phyloP scores from a whole-genome alignment of 192 early-diverging fungal genomes.

The Fimicolochytrium jonesii region DNA sequence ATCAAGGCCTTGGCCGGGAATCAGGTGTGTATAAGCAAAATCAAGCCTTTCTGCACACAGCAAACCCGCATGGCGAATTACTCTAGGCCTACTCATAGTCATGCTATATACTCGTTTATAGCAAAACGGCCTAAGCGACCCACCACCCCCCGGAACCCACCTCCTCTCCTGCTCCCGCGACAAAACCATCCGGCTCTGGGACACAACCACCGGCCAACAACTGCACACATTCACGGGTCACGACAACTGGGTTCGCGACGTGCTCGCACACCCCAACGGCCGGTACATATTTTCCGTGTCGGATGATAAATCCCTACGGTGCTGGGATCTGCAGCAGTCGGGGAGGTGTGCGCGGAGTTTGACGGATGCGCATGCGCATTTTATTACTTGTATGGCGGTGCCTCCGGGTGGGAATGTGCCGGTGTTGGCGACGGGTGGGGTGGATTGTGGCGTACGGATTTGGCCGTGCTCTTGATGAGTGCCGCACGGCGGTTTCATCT shows the following conservation, averaged over 20 bases:
- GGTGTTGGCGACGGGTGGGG: constrained; percentile 80
- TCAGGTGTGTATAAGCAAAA: constrained; percentile 29
- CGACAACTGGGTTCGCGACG: constrained; percentile 56
- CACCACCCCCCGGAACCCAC: constrained; percentile 60
- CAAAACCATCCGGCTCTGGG: constrained; percentile 65
- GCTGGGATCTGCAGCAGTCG: constrained; percentile 78
- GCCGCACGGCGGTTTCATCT: too few relatives aligned
- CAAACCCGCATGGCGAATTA: too few relatives aligned
- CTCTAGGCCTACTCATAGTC: too few relatives aligned
- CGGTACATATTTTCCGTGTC: constrained; percentile 69
- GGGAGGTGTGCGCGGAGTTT: constrained; percentile 78
- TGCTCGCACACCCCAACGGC: constrained; percentile 79
- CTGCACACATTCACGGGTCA: constrained; percentile 19
- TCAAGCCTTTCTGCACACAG: too few relatives aligned
- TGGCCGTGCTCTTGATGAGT: too few relatives aligned
- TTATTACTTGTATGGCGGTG: constrained; percentile 81
- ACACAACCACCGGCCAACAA: constrained; percentile 22
- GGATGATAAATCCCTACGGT: constrained; percentile 86
- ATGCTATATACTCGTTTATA: too few relatives aligned
- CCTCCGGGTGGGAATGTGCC: constrained; percentile 32
- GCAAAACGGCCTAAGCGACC: constrained; percentile 30
- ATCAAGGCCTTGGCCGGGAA: constrained; percentile 69
- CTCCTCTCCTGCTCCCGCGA: constrained; percentile 83
- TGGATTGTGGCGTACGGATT: constrained; percentile 72
- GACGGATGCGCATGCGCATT: constrained; percentile 77